Evolutionary conservation across 768 basidiomycete genomes (phyloP).

Genomic region (Termitomyces sp.): DNA sequence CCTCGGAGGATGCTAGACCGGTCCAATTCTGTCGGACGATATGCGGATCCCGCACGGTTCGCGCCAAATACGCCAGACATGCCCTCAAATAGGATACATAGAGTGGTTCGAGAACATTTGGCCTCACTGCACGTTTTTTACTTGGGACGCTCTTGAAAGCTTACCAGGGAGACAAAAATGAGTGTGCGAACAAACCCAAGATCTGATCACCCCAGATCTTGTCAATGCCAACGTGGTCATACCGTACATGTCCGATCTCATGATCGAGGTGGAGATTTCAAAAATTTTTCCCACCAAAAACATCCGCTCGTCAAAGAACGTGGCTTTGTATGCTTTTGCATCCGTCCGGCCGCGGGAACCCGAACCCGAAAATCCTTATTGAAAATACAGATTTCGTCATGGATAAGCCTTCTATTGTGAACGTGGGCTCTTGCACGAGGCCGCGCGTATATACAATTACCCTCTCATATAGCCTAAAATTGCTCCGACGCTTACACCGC

Average conservation of each 20-base stretch:
- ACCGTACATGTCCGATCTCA: conserved; percentile 9
- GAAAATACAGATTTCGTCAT: too few relatives aligned
- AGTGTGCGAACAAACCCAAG: background rate
- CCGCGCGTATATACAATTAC: too few relatives aligned
- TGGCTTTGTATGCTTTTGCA: conserved; percentile 2
- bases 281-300: background rate
- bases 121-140: too few relatives aligned
- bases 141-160: too few relatives aligned
- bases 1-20: background rate
- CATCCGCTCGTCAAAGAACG: conserved; percentile 8
- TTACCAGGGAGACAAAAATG: background rate
- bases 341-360: background rate
- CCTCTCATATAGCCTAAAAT: too few relatives aligned
- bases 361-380: too few relatives aligned
- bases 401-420: too few relatives aligned
- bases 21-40: too few relatives aligned
- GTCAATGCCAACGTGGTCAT: conserved; percentile 1
- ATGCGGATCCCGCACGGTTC: conserved; percentile 4
- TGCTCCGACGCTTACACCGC: too few relatives aligned
- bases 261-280: conserved; percentile 4
- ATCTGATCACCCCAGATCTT: conserved; percentile 1
- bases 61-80: background rate
- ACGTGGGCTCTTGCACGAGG: too few relatives aligned
- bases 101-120: too few relatives aligned
- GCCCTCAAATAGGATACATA: background rate